These are phyloP conservation scores for Leucocoprinus gongylophorus DNA, from an alignment of 1,284 basidiomycete species.

Conservation along the genomic window DNA sequence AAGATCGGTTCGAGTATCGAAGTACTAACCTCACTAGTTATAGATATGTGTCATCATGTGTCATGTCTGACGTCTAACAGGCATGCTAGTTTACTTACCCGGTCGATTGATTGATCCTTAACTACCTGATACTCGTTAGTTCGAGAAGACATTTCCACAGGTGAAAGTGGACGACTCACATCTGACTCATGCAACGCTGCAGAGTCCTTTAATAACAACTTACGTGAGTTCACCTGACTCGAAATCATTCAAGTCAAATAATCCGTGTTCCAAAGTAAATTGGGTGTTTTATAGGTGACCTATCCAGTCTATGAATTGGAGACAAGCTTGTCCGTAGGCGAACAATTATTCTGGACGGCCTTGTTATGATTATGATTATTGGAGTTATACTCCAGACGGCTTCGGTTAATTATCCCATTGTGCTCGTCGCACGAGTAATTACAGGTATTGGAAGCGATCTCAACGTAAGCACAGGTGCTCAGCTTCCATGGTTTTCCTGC, in stretches of 20 bases:
- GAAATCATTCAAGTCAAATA: not conserved
- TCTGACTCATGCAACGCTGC: slow-evolving; percentile 43
- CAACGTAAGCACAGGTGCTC: slow-evolving; percentile 36
- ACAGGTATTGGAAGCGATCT: slow-evolving; percentile 65
- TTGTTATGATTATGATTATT: slow-evolving; percentile 62
- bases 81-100: slow-evolving; percentile 14
- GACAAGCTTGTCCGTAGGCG: slow-evolving; percentile 46
- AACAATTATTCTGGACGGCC: slow-evolving; percentile 45
- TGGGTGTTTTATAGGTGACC: slow-evolving; percentile 45
- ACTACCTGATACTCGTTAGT: slow-evolving; percentile 25
- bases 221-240: slow-evolving; percentile 33
- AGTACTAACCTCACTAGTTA: not conserved
- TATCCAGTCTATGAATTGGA: slow-evolving; percentile 49
- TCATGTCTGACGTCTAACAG: slow-evolving; percentile 54
- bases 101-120: not conserved
- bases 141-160: slow-evolving; percentile 46
- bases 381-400: slow-evolving; percentile 56
- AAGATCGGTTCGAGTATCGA: not conserved
- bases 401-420: slow-evolving; percentile 47
- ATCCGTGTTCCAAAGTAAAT: slow-evolving; percentile 35
- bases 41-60: slow-evolving; percentile 62
- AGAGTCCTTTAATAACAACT: slow-evolving; percentile 49
- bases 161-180: slow-evolving; percentile 29
- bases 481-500: not conserved
- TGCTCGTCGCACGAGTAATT: slow-evolving; percentile 55